Percentiles rank a stretch among this genome's conserved stretches.
Evolutionary conservation across 495 filamentous ascomycete species (phyloP).

Genomic region (Diplogelasinospora grovesii): DNA sequence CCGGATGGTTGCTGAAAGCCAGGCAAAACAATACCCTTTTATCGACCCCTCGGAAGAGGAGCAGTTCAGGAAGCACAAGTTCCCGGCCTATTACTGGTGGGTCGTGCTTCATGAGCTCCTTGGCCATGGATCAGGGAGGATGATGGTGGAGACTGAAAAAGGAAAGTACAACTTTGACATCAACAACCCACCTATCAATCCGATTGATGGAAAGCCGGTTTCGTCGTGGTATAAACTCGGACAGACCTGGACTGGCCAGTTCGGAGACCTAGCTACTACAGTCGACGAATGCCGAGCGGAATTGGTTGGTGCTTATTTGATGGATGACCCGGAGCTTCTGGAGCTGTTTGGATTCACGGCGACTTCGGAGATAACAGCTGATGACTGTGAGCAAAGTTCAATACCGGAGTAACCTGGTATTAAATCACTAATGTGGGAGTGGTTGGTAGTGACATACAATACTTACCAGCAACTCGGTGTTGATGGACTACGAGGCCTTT

Average conservation of each 20-base stretch:
- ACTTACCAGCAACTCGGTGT: conserved; percentile 38
- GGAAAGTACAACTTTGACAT: conserved; percentile 42
- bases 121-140: conserved; percentile 38
- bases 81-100: conserved; percentile 34
- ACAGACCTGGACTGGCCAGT: conserved; percentile 42
- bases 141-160: conserved; percentile 22
- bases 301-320: conserved; percentile 36
- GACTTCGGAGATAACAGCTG: conserved; percentile 25
- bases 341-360: conserved; percentile 36
- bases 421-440: conserved; percentile 21
- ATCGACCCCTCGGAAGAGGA: too few species aligned
- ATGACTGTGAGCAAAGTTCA: too few species aligned
- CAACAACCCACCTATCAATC: conserved; percentile 34
- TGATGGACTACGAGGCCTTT: conserved; percentile 38
- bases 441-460: too few species aligned
- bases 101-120: conserved; percentile 42
- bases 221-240: conserved; percentile 40
- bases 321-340: conserved; percentile 34
- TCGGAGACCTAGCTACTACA: conserved; percentile 37
- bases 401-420: conserved; percentile 7
- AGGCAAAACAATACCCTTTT: conserved; percentile 27
- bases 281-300: conserved; percentile 46
- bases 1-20: conserved; percentile 34
- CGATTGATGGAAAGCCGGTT: conserved; percentile 37
- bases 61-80: conserved; percentile 33